Evolutionary conservation across 306 rosid genomes (phyloP).

Genomic region (Fragaria ananassa): DNA sequence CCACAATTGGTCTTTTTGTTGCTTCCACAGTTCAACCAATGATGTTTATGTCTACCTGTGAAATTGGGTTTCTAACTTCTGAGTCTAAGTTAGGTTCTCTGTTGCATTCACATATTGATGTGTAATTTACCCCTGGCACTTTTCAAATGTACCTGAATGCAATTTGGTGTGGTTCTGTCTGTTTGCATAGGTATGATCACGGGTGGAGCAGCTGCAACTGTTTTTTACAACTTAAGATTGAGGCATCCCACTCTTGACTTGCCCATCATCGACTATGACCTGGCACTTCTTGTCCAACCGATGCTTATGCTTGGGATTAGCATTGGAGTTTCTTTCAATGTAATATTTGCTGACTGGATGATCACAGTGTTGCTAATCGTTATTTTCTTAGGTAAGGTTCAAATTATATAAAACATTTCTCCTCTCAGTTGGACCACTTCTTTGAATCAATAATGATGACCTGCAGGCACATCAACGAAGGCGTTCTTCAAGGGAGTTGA

Average conservation of each 20-base stretch:
- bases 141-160: not conserved
- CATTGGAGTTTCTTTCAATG: slow-evolving; percentile 73
- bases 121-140: not conserved
- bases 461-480: slow-evolving; percentile 66
- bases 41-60: not conserved
- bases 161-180: not conserved
- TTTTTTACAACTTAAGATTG: slow-evolving; percentile 60
- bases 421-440: not conserved
- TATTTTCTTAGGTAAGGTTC: slow-evolving; percentile 56
- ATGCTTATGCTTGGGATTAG: slow-evolving; percentile 88
- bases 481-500: slow-evolving; percentile 69
- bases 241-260: slow-evolving; percentile 69
- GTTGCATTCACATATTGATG: not conserved
- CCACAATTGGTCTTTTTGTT: not conserved
- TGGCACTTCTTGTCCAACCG: slow-evolving; percentile 77
- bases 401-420: not conserved
- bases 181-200: slow-evolving; percentile 64
- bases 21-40: not conserved
- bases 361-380: slow-evolving; percentile 62
- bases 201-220: slow-evolving; percentile 71
- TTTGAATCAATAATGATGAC: not conserved
- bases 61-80: not conserved
- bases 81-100: not conserved
- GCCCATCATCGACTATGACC: slow-evolving; percentile 75
- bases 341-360: slow-evolving; percentile 78